Evolutionary conservation across 768 basidiomycete genomes (phyloP), one percentile per base, ranked within the genome.

Genomic region (Pleurotus cornucopiae): DNA sequence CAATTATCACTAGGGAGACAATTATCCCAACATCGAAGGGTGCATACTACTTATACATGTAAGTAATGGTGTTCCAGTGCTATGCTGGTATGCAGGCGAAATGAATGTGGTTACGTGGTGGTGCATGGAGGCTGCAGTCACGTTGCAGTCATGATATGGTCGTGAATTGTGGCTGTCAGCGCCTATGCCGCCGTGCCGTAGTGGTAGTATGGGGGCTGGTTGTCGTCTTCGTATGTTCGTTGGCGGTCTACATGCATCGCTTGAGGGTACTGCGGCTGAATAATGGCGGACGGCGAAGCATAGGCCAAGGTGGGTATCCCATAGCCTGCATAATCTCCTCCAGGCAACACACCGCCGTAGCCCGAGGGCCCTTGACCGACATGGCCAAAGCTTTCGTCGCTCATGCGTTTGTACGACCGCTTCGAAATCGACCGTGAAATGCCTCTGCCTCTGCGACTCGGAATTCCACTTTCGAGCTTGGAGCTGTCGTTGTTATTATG

Each of bases 301-400:
- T 49, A 51, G 18, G 44, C 18, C 3, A 48, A 37, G 7, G 46
- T 23, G 16, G 45, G 47, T n/a, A 45, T 18, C 26, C 44, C 49
- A 41, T 21, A 45, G 5, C 26, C 38, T 5, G 26, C 46, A 23
- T 37, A 23, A 21, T 26, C 30, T 11, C 53, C 54, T 12, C 40
- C 46, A 16, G 30, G 20, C 23, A 30, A 13, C 26, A 44, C 16
- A 16, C 48, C 53, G 34, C 45, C 49, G 16, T 44, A 16, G 18
- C 46, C 37, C 30, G 30, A 34, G 30, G 30, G 30, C 34, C 53
- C 0, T 62, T 37, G 47, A 7, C 16, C 14, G 38, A 49, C 48
- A n/a, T 49, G 38, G 6, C 48, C 48, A 34, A 49, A 49, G 14
- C 48, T 49, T 16, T 49, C 48, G 26, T 49, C 48, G 26, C 48